These are phyloP conservation scores for Alternaria burnsii DNA, from an alignment of 2,329 filamentous ascomycete genomes.

Conservation along the genomic window DNA sequence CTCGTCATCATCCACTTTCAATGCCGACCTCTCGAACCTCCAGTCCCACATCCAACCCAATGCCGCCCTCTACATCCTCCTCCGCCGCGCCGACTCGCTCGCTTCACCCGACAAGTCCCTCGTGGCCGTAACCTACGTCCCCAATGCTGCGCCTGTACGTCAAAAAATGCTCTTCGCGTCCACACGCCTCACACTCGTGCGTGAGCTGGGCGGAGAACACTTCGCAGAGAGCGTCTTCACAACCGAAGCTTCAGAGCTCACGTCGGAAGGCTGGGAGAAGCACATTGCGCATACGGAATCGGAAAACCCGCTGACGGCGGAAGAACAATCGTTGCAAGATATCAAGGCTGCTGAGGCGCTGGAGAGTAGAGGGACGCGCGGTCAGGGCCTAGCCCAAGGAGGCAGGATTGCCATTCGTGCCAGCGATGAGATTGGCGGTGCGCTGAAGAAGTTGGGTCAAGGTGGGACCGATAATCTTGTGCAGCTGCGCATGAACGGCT, in stretches of 20 bases:
- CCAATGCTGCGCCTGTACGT: constrained; percentile 78
- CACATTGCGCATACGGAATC: constrained; percentile 72
- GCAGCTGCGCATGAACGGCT: constrained; percentile 77
- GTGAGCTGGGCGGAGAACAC: constrained; percentile 80
- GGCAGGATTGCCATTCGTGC: constrained; percentile 61
- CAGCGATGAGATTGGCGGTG: constrained; percentile 69
- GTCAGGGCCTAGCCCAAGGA: constrained; percentile 51
- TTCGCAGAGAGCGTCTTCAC: constrained; percentile 80
- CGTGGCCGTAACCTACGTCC: constrained; percentile 79
- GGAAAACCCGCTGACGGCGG: constrained; percentile 77
- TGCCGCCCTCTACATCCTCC: constrained; percentile 76
- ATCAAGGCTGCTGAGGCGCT: constrained; percentile 79
- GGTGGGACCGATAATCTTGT: constrained; percentile 62
- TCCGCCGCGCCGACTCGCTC: constrained; percentile 69
- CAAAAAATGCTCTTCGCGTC: constrained; percentile 88
- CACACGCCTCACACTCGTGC: constrained; percentile 76
- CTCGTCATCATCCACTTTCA: constrained; percentile 64
- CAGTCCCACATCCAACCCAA: constrained; percentile 70
- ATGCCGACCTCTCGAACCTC: constrained; percentile 69
- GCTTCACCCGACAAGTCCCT: constrained; percentile 55
- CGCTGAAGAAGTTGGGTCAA: constrained; percentile 66
- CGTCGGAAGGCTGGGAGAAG: constrained; percentile 71
- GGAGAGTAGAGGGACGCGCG: constrained; percentile 73
- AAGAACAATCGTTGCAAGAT: constrained; percentile 74
- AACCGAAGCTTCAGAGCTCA: constrained; percentile 75